Evolutionary conservation across 257 asterid genomes (phyloP), one percentile per base, ranked within the genome.

Genomic region (Solanum megistacrolobum): DNA sequence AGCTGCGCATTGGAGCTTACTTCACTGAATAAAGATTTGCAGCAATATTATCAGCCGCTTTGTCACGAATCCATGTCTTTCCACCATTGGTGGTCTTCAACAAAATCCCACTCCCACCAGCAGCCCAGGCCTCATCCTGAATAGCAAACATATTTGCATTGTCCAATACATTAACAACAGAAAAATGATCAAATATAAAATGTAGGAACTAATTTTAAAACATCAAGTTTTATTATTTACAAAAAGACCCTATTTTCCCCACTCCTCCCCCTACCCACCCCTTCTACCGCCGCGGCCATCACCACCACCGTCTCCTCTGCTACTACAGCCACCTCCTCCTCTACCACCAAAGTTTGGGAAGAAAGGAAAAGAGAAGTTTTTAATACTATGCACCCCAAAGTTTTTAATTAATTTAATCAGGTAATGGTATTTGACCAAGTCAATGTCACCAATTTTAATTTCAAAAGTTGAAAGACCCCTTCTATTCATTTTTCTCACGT

Each of bases 71-170:
- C 99, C 99, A 97, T 65, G 95, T 86, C 96, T 93, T 96, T 71
- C 99, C 98, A 18, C 98, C 95, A 89, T 97, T 95, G 1, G 92
- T 95, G 75, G 99, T 94, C 92, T 97, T 97, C 86, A 97, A 89
- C 90, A 96, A 92, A 90, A 97, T 84, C 43, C 99, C 99, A 89
- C 99, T 97, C 52, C 99, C 98, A 88, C 99, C 99, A 87, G 99
- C 98, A 84, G 99, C 99, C 99, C 99, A 95, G 62, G 99, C 99
- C 91, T 97, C 99, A 31, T 90, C 99, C 99, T 97, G 86, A 83
- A 85, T 87, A 34, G 87, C 81, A 62, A 86, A 89, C 68, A 52
- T 46, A 29, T 41, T 43, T 72, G 66, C 29, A 13, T 71, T 20
- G 5, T 23, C 35, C 62, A 46, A 21, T 72, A 21, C 62, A 31